Evolutionary conservation across 108 stramenopile genomes (phyloP).

Genomic region (Seminavis robusta): DNA sequence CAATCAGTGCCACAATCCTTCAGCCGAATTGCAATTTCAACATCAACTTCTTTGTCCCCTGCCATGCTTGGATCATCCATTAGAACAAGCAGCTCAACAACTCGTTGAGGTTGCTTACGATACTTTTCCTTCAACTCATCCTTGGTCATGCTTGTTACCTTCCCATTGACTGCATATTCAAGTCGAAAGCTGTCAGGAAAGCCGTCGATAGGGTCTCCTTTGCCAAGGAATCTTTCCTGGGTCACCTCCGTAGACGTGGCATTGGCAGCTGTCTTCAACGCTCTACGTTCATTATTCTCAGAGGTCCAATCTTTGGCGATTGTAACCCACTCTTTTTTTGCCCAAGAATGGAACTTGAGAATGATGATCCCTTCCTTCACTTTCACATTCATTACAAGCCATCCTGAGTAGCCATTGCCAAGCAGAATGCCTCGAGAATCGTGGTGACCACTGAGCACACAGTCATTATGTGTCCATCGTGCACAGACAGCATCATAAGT

Average conservation of each 20-base stretch:
- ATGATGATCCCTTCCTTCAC: constrained; percentile 71
- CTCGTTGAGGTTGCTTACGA: background rate
- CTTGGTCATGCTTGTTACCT: constrained; percentile 1
- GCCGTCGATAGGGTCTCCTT: constrained; percentile 1
- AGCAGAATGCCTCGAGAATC: constrained; percentile 55
- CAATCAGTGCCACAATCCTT: constrained; percentile 24
- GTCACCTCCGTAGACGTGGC: background rate
- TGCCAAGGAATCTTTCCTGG: background rate
- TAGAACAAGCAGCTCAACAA: constrained; percentile 15
- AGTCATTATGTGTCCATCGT: constrained; percentile 27
- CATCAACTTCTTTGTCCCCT: constrained; percentile 8
- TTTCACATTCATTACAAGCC: constrained; percentile 61
- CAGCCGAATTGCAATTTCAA: constrained; percentile 41
- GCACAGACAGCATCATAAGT: constrained; percentile 51
- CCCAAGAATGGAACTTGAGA: constrained; percentile 40
- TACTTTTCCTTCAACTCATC: background rate
- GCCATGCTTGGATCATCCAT: constrained; percentile 31
- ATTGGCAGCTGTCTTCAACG: background rate
- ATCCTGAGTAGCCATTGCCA: constrained; percentile 67
- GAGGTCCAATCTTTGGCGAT: constrained; percentile 30
- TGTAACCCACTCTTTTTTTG: constrained; percentile 6
- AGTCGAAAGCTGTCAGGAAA: constrained; percentile 9
- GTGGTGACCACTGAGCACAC: constrained; percentile 67
- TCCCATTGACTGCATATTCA: constrained; percentile 3
- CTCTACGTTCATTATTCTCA: constrained; percentile 29